phyloP scores from a whole-genome alignment of 176 grass and related monocot species.

The Carex pumila region DNA sequence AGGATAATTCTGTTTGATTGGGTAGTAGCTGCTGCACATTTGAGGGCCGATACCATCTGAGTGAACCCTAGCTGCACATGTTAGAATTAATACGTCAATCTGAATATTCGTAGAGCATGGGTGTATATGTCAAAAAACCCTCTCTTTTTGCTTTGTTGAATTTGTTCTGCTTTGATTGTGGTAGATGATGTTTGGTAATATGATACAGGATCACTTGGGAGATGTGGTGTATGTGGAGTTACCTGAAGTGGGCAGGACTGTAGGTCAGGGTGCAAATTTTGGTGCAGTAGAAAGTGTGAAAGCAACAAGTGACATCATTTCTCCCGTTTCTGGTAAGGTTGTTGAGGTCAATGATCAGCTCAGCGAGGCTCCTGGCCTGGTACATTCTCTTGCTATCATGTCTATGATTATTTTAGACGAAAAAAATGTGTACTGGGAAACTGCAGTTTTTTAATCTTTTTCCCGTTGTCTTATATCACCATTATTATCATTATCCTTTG shows the following conservation, averaged over 20 bases:
- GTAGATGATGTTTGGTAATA: neutral
- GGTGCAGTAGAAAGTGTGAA: slow-evolving; percentile 98
- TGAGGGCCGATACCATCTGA: neutral
- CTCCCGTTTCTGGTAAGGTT: slow-evolving; percentile 74
- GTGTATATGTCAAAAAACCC: neutral
- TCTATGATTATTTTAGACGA: neutral
- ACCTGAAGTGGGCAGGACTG: slow-evolving; percentile 63
- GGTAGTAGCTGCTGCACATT: neutral
- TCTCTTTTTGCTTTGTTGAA: neutral
- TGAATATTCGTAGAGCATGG: neutral
- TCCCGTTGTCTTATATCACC: neutral
- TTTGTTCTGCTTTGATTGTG: slow-evolving; percentile 5
- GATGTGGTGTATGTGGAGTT: slow-evolving; percentile 96
- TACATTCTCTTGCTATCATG: slow-evolving; percentile 13
- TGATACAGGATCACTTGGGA: slow-evolving; percentile 72
- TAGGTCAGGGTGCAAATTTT: slow-evolving; percentile 62
- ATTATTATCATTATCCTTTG: neutral
- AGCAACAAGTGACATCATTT: slow-evolving; percentile 85
- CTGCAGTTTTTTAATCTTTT: neutral
- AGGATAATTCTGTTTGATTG: neutral
- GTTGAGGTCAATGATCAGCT: slow-evolving; percentile 61
- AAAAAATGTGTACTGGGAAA: neutral
- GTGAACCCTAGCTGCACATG: neutral
- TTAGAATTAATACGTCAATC: neutral
- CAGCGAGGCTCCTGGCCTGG: slow-evolving; percentile 50